Conservation (phyloP, 495 filamentous ascomycete genomes). For the Aspergillus panamensis region DNA sequence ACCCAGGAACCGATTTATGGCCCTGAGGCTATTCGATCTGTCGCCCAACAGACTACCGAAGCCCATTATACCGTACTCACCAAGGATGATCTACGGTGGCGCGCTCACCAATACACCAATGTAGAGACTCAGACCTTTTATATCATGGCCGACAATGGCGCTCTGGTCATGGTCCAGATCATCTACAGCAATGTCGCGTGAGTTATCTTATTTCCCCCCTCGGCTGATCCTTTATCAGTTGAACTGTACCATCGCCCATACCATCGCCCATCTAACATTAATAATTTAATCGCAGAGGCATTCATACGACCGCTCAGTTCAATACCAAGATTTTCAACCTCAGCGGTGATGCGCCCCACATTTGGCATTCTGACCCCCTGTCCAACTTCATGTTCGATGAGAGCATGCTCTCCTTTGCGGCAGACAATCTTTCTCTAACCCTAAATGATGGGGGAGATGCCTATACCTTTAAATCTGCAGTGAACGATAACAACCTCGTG, state of each 20-base stretch:
- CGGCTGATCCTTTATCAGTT: not conserved
- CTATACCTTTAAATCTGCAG: conserved; percentile 82
- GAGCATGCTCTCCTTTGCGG: conserved; percentile 75
- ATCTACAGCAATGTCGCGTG: conserved; percentile 98
- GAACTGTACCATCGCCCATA: conserved; percentile 2
- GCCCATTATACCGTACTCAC: conserved; percentile 77
- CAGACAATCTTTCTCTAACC: conserved; percentile 74
- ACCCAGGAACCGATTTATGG: conserved; percentile 97
- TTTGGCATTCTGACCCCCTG: conserved; percentile 79
- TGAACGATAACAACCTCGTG: conserved; percentile 71
- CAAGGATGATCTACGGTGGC: conserved; percentile 79
- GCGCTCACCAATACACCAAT: conserved; percentile 71
- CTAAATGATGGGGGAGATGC: conserved; percentile 77
- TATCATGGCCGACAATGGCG: conserved; percentile 72
- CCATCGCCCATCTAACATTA: conserved; percentile 9
- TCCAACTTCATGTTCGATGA: conserved; percentile 78
- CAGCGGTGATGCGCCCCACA: conserved; percentile 58
- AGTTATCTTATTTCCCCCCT: conserved; percentile 30
- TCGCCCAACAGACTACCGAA: conserved; percentile 72
- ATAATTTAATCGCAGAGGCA: conserved; percentile 54
- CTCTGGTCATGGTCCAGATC: conserved; percentile 76
- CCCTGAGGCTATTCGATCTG: conserved; percentile 78
- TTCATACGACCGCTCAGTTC: conserved; percentile 88
- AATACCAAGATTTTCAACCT: conserved; percentile 86
- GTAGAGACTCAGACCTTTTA: conserved; percentile 99